Evolutionary conservation across 345 rosid species (phyloP).

Genomic region (Ricinus communis): DNA sequence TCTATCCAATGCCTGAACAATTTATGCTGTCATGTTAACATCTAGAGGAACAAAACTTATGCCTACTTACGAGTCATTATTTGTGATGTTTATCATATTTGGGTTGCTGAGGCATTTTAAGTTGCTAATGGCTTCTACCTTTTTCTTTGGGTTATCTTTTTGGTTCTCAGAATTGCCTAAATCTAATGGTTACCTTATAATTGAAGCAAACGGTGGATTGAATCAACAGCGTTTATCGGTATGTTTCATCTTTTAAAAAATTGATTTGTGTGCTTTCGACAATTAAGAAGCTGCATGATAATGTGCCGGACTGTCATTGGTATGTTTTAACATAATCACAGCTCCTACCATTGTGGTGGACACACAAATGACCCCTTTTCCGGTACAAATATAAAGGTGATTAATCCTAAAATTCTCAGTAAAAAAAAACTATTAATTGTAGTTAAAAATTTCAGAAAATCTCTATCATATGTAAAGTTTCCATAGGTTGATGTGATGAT

Average conservation of each 20-base stretch:
- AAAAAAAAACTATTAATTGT: not conserved
- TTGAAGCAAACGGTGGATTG: slow-evolving; percentile 97
- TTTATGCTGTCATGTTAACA: not conserved
- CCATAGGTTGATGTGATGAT: no score
- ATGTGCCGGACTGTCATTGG: no score
- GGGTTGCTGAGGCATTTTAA: not conserved
- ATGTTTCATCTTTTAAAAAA: slow-evolving; percentile 31
- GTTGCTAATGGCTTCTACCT: not conserved
- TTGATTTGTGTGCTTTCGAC: slow-evolving; percentile 4
- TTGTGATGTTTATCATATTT: not conserved
- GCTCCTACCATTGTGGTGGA: not conserved
- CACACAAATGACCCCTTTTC: not conserved
- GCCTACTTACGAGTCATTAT: not conserved
- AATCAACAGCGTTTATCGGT: slow-evolving; percentile 98
- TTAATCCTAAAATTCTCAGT: not conserved
- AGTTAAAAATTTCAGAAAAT: not conserved
- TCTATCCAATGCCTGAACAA: not conserved
- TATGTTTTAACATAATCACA: not conserved
- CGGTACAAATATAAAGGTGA: not conserved
- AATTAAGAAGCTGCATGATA: not conserved
- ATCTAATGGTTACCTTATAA: slow-evolving; percentile 86
- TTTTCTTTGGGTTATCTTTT: slow-evolving; percentile 19
- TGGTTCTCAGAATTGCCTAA: slow-evolving; percentile 50
- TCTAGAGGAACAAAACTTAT: not conserved
- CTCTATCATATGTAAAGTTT: no score